These are phyloP conservation scores for Entophlyctis helioformis DNA, from an alignment of 192 early-diverging fungal genomes.

Conservation along the genomic window DNA sequence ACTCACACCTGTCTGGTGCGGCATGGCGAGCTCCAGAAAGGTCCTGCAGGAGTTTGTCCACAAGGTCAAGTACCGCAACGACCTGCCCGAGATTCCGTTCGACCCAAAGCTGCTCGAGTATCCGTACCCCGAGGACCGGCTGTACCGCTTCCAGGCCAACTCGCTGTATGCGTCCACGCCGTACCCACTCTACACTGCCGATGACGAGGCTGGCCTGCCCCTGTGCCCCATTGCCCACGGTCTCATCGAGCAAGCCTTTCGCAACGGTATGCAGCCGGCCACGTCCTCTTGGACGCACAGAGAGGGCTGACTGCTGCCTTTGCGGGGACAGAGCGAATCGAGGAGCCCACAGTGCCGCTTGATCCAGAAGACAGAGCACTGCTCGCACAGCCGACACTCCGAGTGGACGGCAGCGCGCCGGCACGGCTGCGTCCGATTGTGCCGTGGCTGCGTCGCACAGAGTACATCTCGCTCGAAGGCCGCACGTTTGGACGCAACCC, in stretches of 20 bases:
- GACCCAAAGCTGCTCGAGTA: constrained; percentile 25
- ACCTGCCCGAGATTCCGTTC: constrained; percentile 16
- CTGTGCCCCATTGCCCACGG: constrained; percentile 12
- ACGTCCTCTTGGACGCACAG: too few relatives aligned
- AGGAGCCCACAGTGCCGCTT: too few relatives aligned
- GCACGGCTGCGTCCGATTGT: too few relatives aligned
- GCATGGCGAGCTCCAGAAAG: too few relatives aligned
- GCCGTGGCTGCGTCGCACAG: too few relatives aligned
- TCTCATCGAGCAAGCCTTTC: too few relatives aligned
- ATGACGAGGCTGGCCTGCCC: constrained; percentile 17
- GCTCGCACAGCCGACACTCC: background rate
- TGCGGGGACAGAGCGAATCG: too few relatives aligned
- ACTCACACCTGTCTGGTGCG: too few relatives aligned
- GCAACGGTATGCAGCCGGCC: too few relatives aligned
- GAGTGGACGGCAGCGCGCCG: background rate
- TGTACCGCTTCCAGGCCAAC: constrained; percentile 9
- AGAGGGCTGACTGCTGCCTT: too few relatives aligned
- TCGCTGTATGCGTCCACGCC: background rate
- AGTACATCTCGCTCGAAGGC: too few relatives aligned
- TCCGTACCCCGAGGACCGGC: constrained; percentile 15
- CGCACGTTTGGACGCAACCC: too few relatives aligned
- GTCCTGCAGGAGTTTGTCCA: constrained; percentile 35
- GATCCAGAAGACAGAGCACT: constrained; percentile 5
- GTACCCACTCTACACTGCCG: constrained; percentile 7
- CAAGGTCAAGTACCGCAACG: constrained; percentile 14